phyloP scores from a whole-genome alignment of 306 rosid species.

The Alnus rubra region DNA sequence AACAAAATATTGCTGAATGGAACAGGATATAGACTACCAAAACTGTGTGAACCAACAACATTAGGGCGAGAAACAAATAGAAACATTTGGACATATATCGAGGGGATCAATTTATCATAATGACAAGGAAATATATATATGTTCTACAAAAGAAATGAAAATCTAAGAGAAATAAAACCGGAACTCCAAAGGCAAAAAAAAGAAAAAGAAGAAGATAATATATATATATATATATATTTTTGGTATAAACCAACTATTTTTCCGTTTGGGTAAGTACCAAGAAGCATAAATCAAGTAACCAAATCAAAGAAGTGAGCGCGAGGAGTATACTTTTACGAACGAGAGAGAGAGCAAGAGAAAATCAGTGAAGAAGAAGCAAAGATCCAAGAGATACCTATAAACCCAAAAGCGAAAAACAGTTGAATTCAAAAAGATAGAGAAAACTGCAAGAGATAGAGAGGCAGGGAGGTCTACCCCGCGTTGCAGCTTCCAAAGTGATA shows the following conservation, averaged over 20 bases:
- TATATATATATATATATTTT: too few relatives aligned
- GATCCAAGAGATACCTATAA: not conserved
- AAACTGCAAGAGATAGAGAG: not conserved
- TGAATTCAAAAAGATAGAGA: not conserved
- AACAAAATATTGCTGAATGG: not conserved
- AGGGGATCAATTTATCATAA: not conserved
- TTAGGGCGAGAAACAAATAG: not conserved
- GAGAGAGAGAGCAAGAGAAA: not conserved
- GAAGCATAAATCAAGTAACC: too few relatives aligned
- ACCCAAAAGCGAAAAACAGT: not conserved
- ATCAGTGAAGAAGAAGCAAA: not conserved
- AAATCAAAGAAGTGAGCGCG: too few relatives aligned
- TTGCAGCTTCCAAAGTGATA: conserved; percentile 38
- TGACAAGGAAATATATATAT: not conserved
- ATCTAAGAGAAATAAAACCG: not conserved
- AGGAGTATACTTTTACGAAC: too few relatives aligned
- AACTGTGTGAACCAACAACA: not conserved
- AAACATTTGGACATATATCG: too few relatives aligned
- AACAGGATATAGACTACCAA: not conserved
- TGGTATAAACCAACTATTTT: too few relatives aligned
- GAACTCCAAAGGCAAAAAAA: not conserved
- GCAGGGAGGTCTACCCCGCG: conserved; percentile 29
- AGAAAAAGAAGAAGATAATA: not conserved
- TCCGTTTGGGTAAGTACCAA: too few relatives aligned
- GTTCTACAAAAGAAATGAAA: not conserved